These are phyloP conservation scores for Thinopyrum obtusiflorum DNA, from an alignment of 202 grass and related monocot species.

Conservation along the genomic window DNA sequence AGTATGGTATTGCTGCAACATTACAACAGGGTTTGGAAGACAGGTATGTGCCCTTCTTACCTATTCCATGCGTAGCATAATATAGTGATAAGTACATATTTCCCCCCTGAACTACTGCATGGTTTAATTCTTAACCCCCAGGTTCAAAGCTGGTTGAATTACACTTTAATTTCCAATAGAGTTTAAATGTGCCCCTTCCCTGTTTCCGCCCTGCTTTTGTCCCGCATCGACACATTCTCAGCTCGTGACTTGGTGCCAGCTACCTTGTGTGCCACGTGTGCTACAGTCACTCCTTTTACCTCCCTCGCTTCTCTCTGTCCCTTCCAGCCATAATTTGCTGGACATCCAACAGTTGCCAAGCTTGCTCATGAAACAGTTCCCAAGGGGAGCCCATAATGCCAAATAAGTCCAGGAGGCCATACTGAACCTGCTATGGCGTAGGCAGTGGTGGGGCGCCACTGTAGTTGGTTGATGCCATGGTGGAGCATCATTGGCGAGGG, in stretches of 20 bases:
- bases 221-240: background rate
- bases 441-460: background rate
- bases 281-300: background rate
- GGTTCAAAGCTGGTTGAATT: background rate
- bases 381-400: background rate
- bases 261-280: background rate
- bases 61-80: constrained; percentile 4
- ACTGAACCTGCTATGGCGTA: background rate
- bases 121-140: background rate
- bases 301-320: background rate
- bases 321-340: background rate
- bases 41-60: constrained; percentile 50
- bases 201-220: constrained; percentile 6
- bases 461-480: background rate
- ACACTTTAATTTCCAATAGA: background rate
- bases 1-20: constrained; percentile 71
- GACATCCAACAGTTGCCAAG: background rate
- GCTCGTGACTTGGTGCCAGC: background rate
- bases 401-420: background rate
- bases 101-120: background rate
- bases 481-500: background rate
- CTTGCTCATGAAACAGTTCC: background rate
- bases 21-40: constrained; percentile 73
- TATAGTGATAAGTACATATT: background rate
- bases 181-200: background rate